A percentile compares a stretch with the other conserved stretches of the same genome.
Conservation (phyloP, 2,329 filamentous ascomycete species). For the Calonectria montana region DNA sequence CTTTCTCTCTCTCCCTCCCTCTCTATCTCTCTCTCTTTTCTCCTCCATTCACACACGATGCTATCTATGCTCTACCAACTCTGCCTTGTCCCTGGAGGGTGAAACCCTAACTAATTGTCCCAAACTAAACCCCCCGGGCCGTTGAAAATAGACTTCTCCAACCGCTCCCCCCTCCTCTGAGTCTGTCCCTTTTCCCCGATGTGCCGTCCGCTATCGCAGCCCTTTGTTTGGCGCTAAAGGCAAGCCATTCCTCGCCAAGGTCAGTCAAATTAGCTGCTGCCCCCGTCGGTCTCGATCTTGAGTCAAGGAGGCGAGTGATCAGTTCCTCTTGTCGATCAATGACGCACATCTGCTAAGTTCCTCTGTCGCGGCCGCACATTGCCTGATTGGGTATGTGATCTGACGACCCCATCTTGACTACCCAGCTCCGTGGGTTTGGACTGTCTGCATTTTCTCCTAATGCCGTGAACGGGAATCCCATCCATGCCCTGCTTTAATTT, state of each 20-base stretch:
- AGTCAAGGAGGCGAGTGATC: background rate
- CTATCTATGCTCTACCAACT: background rate
- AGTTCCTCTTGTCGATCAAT: background rate
- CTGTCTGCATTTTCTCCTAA: background rate
- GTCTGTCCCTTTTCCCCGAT: background rate
- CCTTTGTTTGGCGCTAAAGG: background rate
- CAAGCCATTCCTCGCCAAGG: background rate
- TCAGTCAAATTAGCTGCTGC: background rate
- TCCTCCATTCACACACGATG: background rate
- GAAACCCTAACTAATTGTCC: background rate
- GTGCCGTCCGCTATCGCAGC: background rate
- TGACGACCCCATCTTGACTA: background rate
- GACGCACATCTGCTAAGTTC: background rate
- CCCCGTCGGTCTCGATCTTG: background rate
- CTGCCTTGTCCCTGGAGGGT: background rate
- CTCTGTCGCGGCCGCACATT: background rate
- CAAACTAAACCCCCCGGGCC: background rate
- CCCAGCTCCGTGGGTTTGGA: background rate
- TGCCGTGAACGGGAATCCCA: too few species aligned
- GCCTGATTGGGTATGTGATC: slow-evolving; percentile 4
- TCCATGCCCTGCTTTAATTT: background rate
- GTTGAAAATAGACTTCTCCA: background rate
- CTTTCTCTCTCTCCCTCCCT: background rate
- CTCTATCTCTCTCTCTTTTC: background rate
- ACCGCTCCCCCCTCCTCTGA: background rate